A percentile compares a stretch with the other conserved stretches of the same genome.
These are phyloP conservation scores for Saxophila tyrrhenica DNA, from an alignment of 495 filamentous ascomycete genomes.

Conservation along the genomic window DNA sequence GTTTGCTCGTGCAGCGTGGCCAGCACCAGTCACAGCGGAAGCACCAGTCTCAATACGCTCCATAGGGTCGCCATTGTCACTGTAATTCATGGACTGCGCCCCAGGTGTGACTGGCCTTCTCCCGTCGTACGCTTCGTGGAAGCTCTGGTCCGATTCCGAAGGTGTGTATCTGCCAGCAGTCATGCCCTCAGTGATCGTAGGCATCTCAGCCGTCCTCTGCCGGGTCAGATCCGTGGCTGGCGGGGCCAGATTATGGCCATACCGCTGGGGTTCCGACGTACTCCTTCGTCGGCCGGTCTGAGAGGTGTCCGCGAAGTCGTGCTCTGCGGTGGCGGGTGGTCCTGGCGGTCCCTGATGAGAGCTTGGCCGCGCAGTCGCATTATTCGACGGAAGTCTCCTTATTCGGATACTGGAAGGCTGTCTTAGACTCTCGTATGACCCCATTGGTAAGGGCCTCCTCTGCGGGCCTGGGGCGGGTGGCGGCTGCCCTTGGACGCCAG, in stretches of 20 bases:
- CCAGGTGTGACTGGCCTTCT: constrained; percentile 1
- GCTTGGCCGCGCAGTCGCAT: background rate
- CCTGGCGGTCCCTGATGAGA: background rate
- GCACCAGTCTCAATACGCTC: constrained; percentile 6
- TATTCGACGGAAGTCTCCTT: constrained; percentile 7
- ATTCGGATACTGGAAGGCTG: constrained; percentile 17
- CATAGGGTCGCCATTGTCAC: background rate
- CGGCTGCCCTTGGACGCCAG: too few species aligned
- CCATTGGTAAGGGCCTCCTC: background rate
- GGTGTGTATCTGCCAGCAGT: background rate
- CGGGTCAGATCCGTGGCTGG: background rate
- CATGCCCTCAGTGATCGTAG: background rate
- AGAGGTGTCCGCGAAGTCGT: background rate
- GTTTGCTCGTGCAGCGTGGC: constrained; percentile 11
- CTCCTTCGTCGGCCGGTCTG: constrained; percentile 12
- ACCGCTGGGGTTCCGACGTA: constrained; percentile 17
- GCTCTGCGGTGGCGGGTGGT: background rate
- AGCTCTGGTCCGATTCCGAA: background rate
- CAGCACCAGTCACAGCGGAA: constrained; percentile 8
- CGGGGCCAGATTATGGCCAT: background rate
- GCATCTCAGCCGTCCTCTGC: constrained; percentile 7
- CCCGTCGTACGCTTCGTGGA: background rate
- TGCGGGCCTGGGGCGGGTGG: background rate
- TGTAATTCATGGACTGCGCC: background rate
- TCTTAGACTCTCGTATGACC: constrained; percentile 7